These are phyloP conservation scores for Plasmodium fragile DNA, from an alignment of 169 alveolate genomes.

Conservation along the genomic window DNA sequence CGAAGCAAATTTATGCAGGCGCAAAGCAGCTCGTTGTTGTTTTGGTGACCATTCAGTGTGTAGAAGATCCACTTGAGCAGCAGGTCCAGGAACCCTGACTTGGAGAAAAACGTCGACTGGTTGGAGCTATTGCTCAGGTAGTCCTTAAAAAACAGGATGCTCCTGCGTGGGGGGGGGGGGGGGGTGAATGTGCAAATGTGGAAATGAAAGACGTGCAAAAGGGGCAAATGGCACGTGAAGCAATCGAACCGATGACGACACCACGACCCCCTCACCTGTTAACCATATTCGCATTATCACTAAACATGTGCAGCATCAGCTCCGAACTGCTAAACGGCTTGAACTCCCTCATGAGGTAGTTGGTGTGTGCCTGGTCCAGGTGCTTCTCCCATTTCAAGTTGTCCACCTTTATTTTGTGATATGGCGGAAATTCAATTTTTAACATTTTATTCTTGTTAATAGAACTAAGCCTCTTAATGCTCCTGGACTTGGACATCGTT, in stretches of 20 bases:
- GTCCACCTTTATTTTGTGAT: conserved; percentile 66
- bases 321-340: conserved; percentile 42
- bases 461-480: conserved; percentile 29
- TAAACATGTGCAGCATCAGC: conserved; percentile 22
- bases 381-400: conserved; percentile 59
- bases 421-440: conserved; percentile 70
- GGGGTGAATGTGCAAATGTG: too few relatives aligned
- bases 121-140: conserved; percentile 42
- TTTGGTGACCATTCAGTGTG: conserved; percentile 35
- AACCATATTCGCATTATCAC: conserved; percentile 34
- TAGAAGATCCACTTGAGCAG: conserved; percentile 57
- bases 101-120: conserved; percentile 63
- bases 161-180: not conserved
- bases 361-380: conserved; percentile 39
- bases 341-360: conserved; percentile 60
- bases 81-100: conserved; percentile 46
- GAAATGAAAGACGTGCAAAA: too few relatives aligned
- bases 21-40: conserved; percentile 14
- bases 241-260: not conserved
- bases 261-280: conserved; percentile 1
- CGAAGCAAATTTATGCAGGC: conserved; percentile 25
- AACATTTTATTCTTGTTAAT: conserved; percentile 20
- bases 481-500: conserved; percentile 29
- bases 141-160: conserved; percentile 62
- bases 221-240: not conserved